A percentile compares a stretch with the other conserved stretches of the same genome.
Evolutionary conservation across 768 basidiomycete genomes (phyloP).

Genomic region (Boletellus emodensis): DNA sequence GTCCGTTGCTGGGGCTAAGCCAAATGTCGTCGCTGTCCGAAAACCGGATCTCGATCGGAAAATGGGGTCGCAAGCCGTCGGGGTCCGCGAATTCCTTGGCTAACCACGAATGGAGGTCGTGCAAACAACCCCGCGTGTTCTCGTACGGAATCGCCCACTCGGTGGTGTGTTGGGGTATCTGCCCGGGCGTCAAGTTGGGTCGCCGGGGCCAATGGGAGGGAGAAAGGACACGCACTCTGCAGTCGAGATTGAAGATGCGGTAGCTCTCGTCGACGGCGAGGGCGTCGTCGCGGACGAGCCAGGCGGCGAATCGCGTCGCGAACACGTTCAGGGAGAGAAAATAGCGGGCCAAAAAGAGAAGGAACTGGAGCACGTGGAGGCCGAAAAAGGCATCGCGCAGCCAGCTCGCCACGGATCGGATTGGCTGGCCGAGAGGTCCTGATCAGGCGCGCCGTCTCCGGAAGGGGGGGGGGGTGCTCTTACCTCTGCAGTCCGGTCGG

Average conservation of each 20-base stretch:
- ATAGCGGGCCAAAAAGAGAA: conserved; percentile 75
- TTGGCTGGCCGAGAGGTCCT: conserved; percentile 39
- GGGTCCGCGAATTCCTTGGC: conserved; percentile 61
- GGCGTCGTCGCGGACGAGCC: conserved; percentile 55
- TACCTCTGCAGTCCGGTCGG: conserved; percentile 78
- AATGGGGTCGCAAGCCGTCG: conserved; percentile 80
- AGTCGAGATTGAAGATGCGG: conserved; percentile 90
- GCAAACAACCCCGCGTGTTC: conserved; percentile 61
- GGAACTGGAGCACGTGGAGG: conserved; percentile 76
- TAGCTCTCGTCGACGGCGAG: conserved; percentile 74
- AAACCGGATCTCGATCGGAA: conserved; percentile 90
- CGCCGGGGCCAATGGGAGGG: background rate
- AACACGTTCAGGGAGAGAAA: conserved; percentile 58
- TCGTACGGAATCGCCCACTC: conserved; percentile 90
- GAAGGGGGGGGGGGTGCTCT: conserved; percentile 23
- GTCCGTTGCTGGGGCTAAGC: conserved; percentile 83
- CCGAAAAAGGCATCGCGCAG: conserved; percentile 70
- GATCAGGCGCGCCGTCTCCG: conserved; percentile 1
- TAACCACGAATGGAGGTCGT: conserved; percentile 70
- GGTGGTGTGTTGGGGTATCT: conserved; percentile 92
- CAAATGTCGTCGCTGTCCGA: conserved; percentile 88
- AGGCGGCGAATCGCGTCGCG: conserved; percentile 61
- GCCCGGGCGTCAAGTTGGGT: conserved; percentile 5
- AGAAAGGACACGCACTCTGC: conserved; percentile 60
- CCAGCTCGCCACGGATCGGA: conserved; percentile 52